Base-by-base conservation (phyloP, 1,284 basidiomycete genomes). In the Vanrija humicola region DNA sequence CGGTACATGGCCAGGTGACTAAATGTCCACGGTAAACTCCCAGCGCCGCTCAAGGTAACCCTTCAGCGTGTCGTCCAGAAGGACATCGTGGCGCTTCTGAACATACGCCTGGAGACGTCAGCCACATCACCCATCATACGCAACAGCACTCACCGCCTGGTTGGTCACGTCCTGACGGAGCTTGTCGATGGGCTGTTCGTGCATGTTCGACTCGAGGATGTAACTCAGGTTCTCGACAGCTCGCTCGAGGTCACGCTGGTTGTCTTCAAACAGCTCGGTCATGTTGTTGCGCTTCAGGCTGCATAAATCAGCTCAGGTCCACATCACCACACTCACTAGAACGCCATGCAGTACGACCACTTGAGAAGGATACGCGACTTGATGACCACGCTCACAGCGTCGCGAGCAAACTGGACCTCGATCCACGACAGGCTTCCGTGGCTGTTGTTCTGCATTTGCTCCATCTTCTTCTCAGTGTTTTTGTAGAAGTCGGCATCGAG, bases 261-360 rank as follows among this genome's bases (percentile, higher is more conserved):
- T 98, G 77, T 97, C 94, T 77, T 98, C 95, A 66, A 95, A 98
- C 46, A 98, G 79, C 70, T 93, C 90, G 73, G 97, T 98, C 82
- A 90, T 83, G 74, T 97, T 98, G 64, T 90, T 86, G 70, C 84
- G 86, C 55, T 85, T 78, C 18, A 87, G 74, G 62, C 75, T 77
- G 54, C 14, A 10, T 23, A 25, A 38, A 18, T 50, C 23, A 58
- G 39, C 38, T 50, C 6, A 8, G 6, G n/a, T 38, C 38, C 43
- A 26, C 43, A 21, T 18, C 8, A 21, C 15, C 10, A 8, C 21
- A 69, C 75, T 65, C 56, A 77, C 73, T 97, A 98, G 79, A 93
- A 98, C 14, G 94, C 95, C 94, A 98, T 97, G n/a, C 90, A 89
- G 71, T 98, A 98, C 16, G 94, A 98, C 95, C 96, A 98, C 78